Percentiles rank a stretch among this genome's conserved stretches.
Conservation (phyloP, 1,139 yeast species). For the Scheffersomyces parashehatae region DNA sequence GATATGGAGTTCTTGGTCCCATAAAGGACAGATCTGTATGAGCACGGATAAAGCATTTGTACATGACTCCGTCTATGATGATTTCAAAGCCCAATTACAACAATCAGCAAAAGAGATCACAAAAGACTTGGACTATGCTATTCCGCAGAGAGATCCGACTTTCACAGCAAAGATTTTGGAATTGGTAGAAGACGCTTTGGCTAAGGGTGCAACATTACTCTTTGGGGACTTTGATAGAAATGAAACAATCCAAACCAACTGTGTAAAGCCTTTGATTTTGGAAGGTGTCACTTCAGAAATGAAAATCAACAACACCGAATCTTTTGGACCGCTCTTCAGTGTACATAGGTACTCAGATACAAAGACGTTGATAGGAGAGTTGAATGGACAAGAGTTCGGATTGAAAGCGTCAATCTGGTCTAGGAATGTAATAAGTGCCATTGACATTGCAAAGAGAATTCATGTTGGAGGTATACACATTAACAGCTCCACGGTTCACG, state of each 20-base stretch:
- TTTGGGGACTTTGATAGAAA: conserved; percentile 19
- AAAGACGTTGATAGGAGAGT: conserved; percentile 24
- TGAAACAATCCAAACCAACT: conserved; percentile 6
- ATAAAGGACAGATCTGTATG: conserved; percentile 52
- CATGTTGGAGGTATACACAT: conserved; percentile 55
- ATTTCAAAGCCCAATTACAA: conserved; percentile 19
- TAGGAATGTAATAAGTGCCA: conserved; percentile 37
- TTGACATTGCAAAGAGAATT: conserved; percentile 34
- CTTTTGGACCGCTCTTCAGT: conserved; percentile 51
- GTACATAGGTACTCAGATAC: conserved; percentile 34
- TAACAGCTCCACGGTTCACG: conserved; percentile 49
- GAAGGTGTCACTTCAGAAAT: conserved; percentile 32
- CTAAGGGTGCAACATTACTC: conserved; percentile 40
- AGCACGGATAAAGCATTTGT: conserved; percentile 39
- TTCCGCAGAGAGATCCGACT: conserved; percentile 28
- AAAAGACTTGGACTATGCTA: conserved; percentile 21
- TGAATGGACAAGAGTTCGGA: conserved; percentile 42
- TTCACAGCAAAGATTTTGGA: conserved; percentile 24
- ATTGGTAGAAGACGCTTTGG: conserved; percentile 42
- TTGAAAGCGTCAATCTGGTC: conserved; percentile 61
- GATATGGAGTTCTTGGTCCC: conserved; percentile 37
- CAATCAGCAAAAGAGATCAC: conserved; percentile 20
- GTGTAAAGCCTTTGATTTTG: conserved; percentile 34
- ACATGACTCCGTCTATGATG: conserved; percentile 32
- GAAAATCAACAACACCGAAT: conserved; percentile 36